A percentile compares a stretch with the other conserved stretches of the same genome.
These are phyloP conservation scores for Lepidium sativum DNA, from an alignment of 345 rosid genomes.

Conservation along the genomic window DNA sequence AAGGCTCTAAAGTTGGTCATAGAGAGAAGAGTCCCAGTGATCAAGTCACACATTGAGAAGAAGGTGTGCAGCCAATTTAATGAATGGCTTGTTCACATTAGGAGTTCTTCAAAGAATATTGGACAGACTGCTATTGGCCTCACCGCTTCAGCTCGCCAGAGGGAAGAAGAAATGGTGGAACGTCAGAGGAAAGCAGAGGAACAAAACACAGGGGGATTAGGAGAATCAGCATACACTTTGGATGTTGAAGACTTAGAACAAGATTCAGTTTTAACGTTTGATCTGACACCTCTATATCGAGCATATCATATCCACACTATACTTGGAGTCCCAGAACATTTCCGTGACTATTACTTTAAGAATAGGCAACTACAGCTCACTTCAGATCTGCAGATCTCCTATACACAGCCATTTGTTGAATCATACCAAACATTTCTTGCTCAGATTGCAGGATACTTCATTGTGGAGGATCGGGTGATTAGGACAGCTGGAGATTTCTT, in stretches of 20 bases:
- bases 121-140: constrained; percentile 92
- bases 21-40: constrained; percentile 62
- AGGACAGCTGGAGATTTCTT: constrained; percentile 74
- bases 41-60: constrained; percentile 73
- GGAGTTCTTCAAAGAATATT: constrained; percentile 71
- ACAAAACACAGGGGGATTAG: constrained; percentile 51
- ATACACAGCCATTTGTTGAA: constrained; percentile 69
- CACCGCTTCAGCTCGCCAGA: constrained; percentile 70
- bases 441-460: constrained; percentile 83
- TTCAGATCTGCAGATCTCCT: constrained; percentile 80
- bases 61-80: constrained; percentile 68
- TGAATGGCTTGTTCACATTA: constrained; percentile 80
- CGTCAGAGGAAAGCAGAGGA: constrained; percentile 89
- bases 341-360: constrained; percentile 70
- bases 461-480: constrained; percentile 83
- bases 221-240: constrained; percentile 52
- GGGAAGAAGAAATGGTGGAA: constrained; percentile 77
- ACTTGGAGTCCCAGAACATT: constrained; percentile 65
- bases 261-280: constrained; percentile 64
- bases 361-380: constrained; percentile 69
- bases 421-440: constrained; percentile 81
- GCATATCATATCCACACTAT: constrained; percentile 77
- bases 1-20: constrained; percentile 48
- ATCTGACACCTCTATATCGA: constrained; percentile 80
- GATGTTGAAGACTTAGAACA: constrained; percentile 76